These are phyloP conservation scores for Dalbergia oliveri DNA, from an alignment of 306 rosid genomes.

Conservation along the genomic window DNA sequence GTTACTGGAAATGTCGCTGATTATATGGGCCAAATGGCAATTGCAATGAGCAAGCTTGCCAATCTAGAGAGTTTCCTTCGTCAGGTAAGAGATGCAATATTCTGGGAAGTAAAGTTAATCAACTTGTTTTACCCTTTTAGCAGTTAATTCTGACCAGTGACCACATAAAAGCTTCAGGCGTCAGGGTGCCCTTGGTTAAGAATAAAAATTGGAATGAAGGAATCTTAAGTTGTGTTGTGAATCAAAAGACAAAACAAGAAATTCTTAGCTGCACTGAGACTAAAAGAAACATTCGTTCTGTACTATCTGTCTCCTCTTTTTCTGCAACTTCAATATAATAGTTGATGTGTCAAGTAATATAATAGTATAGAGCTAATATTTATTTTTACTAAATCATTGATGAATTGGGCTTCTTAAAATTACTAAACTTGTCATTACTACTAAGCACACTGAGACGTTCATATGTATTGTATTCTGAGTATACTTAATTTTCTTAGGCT, in stretches of 20 bases:
- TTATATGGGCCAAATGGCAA: conserved; percentile 93
- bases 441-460: neutral
- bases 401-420: neutral
- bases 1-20: conserved; percentile 74
- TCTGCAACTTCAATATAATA: too few species aligned
- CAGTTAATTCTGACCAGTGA: neutral
- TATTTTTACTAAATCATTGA: neutral
- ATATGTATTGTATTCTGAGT: neutral
- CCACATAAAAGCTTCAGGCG: too few species aligned
- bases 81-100: conserved; percentile 52
- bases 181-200: neutral
- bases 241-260: neutral
- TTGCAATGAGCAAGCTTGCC: conserved; percentile 83
- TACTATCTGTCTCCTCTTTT: too few species aligned
- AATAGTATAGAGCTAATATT: too few species aligned
- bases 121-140: neutral
- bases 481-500: conserved; percentile 62
- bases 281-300: too few species aligned
- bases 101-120: neutral
- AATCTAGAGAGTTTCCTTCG: conserved; percentile 67
- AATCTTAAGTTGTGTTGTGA: neutral
- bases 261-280: too few species aligned
- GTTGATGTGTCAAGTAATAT: too few species aligned
- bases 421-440: neutral
- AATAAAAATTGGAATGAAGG: neutral